Conservation (phyloP, 2,329 filamentous ascomycete species). For the Trichoderma koningiopsis region DNA sequence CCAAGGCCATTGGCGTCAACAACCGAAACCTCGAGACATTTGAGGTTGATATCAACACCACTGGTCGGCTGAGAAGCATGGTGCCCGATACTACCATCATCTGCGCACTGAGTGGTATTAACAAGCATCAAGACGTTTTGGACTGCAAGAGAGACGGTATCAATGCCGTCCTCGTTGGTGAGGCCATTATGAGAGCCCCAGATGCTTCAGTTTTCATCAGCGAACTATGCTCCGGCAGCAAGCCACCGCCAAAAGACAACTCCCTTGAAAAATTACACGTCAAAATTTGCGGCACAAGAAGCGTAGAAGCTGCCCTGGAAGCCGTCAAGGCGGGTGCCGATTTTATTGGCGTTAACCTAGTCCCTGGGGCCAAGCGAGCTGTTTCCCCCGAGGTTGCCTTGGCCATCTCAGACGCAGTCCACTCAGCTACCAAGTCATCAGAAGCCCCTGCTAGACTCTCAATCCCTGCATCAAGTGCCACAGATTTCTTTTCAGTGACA, state of each 20-base stretch:
- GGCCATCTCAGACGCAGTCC: conserved; percentile 78
- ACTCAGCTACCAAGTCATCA: conserved; percentile 59
- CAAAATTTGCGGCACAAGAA: conserved; percentile 94
- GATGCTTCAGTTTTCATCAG: conserved; percentile 82
- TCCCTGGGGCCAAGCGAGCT: conserved; percentile 76
- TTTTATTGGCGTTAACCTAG: conserved; percentile 89
- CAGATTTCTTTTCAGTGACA: conserved; percentile 73
- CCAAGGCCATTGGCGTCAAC: conserved; percentile 94
- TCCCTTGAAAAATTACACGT: conserved; percentile 62
- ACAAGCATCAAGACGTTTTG: conserved; percentile 81
- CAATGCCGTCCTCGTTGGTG: conserved; percentile 89
- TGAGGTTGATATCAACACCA: conserved; percentile 92
- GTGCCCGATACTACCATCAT: conserved; percentile 85
- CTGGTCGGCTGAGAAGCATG: conserved; percentile 81
- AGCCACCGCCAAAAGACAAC: conserved; percentile 38
- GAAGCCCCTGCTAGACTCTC: conserved; percentile 37
- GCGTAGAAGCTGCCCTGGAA: conserved; percentile 73
- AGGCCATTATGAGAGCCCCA: conserved; percentile 90
- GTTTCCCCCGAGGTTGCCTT: conserved; percentile 78
- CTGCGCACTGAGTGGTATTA: conserved; percentile 93
- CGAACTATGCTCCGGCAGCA: conserved; percentile 70
- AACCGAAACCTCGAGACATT: conserved; percentile 97
- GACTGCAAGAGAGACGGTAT: conserved; percentile 88
- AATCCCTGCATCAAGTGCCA: conserved; percentile 42
- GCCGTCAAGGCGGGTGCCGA: conserved; percentile 89